Base-by-base conservation (phyloP, 2,329 filamentous ascomycete species). In the Penicillium thymicola region DNA sequence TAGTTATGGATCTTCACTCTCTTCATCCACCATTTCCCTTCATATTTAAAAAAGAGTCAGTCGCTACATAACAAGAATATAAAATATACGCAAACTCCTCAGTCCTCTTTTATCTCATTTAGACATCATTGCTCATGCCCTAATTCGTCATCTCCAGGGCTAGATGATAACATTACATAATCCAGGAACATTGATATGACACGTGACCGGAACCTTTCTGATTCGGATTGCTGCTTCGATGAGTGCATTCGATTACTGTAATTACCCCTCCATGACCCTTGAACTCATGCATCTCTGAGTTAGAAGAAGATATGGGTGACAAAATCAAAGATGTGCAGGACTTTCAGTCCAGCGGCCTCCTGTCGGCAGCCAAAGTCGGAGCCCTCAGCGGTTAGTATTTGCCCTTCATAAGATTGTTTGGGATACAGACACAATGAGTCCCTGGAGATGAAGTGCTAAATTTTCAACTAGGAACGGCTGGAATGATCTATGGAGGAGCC, bases 401-500 rank as follows among this genome's bases (percentile, higher is more conserved):
- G 16, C 49, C 27, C 34, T 28, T 53, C 36, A 10, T 16, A 51
- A n/a, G 11, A 55, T 36, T 53, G 37, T 54, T 61, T 57, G 51
- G 40, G 37, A 41, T 45, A 23, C 18, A 51, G 48, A 32, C 18
- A 18, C 4, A 28, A 11, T 13, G 10, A 27, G 46, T 45, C 32
- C 3, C 30, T 53, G 14, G 38, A 18, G 13, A 13, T 36, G 13
- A 45, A 34, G 18, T 40, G 21, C 48, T 62, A 7, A 62, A 32
- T 1, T 37, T n/a, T 2, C 11, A 46, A 53, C 25, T 30, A 62
- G 65, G 60, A 52, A 61, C 78, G 25, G 77, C 81, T 45, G 89
- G 89, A 32, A 71, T 87, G 27, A 70, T 89, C 30, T 79, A 85
- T 51, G 89, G 88, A 36, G 86, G 88, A 50, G 82, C 87, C 48